Evolutionary conservation across 768 basidiomycete species (phyloP), one percentile per base, ranked within the genome.

Genomic region (Podaxis sp.): DNA sequence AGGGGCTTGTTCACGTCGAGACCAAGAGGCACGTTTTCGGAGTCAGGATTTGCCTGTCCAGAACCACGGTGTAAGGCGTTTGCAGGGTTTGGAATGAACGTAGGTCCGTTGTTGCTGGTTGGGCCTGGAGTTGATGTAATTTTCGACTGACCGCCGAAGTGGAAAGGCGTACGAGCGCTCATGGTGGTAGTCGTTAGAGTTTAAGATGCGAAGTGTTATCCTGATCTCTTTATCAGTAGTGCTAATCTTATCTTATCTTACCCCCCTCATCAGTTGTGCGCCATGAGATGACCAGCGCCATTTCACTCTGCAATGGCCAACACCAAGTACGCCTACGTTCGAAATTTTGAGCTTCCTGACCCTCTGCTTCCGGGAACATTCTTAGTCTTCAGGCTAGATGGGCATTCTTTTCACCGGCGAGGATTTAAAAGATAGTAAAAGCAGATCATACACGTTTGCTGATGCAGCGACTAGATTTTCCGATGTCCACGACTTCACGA

Each of bases 401-500:
- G 97, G 0, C 93, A 94, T 68, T 86, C 90, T 0, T 99, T 99
- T 71, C 96, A 98, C 76, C 87, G 89, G 95, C 96, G 65, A 17
- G 57, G 69, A 59, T 26, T 50, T 13, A 17, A 12, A 1, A n/a
- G 36, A 46, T 41, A 50, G 1, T 17, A 36, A 26, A 26, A 17
- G 50, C n/a, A 33, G 58, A 56, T 17, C 56, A 37, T 44, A 51
- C 15, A 55, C 44, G 49, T 46, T 46, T 10, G 36, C 36, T 38
- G 30, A 60, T 62, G 26, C 49, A 15, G 38, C 15, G 53, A 12
- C 41, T 67, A 96, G 95, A 53, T 94, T 99, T 71, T 90, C 95
- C 1, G 91, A 93, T 13, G 79, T 80, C 26, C 96, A 99, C 70
- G 72, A 71, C 0, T 98, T 99, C 71, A 72, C 75, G 6, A 99